phyloP scores from a whole-genome alignment of 1,139 yeast species.

The Spencermartinsiella ligniputridi region DNA sequence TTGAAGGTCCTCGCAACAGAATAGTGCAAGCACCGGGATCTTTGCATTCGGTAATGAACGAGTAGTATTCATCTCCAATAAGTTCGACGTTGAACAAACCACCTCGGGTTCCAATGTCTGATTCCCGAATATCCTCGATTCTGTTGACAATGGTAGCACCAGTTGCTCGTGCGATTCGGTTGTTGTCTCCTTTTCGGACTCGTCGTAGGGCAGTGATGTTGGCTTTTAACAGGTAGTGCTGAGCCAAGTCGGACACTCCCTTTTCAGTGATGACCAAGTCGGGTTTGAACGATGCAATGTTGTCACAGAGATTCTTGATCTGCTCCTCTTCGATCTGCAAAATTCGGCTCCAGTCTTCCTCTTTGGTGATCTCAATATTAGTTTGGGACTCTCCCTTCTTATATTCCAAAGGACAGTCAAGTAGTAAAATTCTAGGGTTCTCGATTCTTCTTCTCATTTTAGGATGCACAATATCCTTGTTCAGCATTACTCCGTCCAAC shows the following conservation, averaged over 20 bases:
- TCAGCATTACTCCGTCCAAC: conserved; percentile 85
- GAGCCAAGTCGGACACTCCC: conserved; percentile 98
- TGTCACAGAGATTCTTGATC: conserved; percentile 81
- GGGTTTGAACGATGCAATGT: conserved; percentile 79
- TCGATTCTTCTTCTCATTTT: conserved; percentile 88
- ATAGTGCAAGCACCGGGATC: conserved; percentile 94
- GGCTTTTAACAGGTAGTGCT: conserved; percentile 89
- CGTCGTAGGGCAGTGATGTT: conserved; percentile 92
- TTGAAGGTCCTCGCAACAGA: conserved; percentile 90
- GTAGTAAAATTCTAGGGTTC: conserved; percentile 80
- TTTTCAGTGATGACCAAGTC: conserved; percentile 95
- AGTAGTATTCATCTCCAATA: conserved; percentile 95
- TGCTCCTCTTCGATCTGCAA: conserved; percentile 98
- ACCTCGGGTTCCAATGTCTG: conserved; percentile 85
- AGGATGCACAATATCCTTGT: conserved; percentile 97
- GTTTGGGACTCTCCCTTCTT: conserved; percentile 99
- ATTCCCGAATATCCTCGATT: conserved; percentile 86
- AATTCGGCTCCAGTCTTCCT: conserved; percentile 94
- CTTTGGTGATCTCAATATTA: conserved; percentile 93
- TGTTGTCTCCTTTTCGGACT: conserved; percentile 92
- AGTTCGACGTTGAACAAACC: conserved; percentile 90
- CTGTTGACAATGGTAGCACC: conserved; percentile 97
- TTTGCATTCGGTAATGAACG: conserved; percentile 75
- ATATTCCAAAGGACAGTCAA: conserved; percentile 96
- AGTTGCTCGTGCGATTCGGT: conserved; percentile 94